A percentile compares a stretch with the other conserved stretches of the same genome.
phyloP scores from a whole-genome alignment of 306 rosid species.

The Potentilla sterilis region DNA sequence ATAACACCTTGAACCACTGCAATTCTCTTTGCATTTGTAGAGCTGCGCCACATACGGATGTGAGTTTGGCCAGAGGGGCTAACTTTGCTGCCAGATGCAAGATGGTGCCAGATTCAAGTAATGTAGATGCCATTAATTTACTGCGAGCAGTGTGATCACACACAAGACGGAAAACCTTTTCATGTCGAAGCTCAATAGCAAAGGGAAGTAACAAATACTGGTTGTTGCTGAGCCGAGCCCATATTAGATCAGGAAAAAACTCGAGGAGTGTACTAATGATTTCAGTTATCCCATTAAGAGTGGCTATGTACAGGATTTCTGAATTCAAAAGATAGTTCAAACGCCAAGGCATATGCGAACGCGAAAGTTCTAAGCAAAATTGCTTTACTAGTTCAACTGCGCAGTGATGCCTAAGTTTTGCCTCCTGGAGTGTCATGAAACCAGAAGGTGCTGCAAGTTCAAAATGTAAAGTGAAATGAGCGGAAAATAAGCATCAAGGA shows the following conservation, averaged over 20 bases:
- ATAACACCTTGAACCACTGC: constrained; percentile 28
- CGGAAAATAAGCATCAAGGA: background rate
- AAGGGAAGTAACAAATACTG: constrained; percentile 29
- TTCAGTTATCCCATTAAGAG: constrained; percentile 47
- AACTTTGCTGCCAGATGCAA: constrained; percentile 53
- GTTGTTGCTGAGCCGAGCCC: constrained; percentile 31
- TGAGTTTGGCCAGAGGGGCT: constrained; percentile 30
- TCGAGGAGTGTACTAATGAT: constrained; percentile 35
- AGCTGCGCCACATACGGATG: constrained; percentile 47
- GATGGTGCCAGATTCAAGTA: constrained; percentile 19
- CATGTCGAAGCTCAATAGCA: constrained; percentile 45
- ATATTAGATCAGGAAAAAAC: constrained; percentile 46
- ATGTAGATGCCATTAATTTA: background rate
- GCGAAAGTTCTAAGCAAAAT: constrained; percentile 30
- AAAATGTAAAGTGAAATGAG: background rate
- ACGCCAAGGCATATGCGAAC: constrained; percentile 10
- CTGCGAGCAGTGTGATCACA: constrained; percentile 29
- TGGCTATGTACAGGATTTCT: constrained; percentile 22
- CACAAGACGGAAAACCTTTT: constrained; percentile 38
- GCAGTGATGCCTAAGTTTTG: constrained; percentile 38
- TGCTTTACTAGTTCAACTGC: constrained; percentile 38
- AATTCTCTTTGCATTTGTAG: constrained; percentile 58
- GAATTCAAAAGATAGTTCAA: constrained; percentile 31
- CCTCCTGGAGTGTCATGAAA: constrained; percentile 37
- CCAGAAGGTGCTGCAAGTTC: constrained; percentile 42